A percentile compares a stretch with the other conserved stretches of the same genome.
Conservation (phyloP, 805 yeast species). For the Ogataea nitratoaversa region DNA sequence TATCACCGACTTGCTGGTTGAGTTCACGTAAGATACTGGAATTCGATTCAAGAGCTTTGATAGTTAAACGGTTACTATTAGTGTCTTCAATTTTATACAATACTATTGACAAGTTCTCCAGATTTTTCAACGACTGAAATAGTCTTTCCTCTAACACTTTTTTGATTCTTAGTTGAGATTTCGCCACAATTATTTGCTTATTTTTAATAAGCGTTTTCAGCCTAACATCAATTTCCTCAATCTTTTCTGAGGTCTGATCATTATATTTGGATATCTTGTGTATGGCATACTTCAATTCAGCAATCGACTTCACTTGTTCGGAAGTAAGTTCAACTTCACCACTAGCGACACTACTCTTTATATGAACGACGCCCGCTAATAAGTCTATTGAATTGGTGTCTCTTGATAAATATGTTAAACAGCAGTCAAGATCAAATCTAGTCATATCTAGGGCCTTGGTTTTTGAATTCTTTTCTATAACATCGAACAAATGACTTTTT, state of each 20-base stretch:
- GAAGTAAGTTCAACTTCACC: conserved; percentile 8
- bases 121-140: conserved; percentile 11
- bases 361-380: not conserved
- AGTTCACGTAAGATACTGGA: conserved; percentile 20
- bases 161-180: conserved; percentile 21
- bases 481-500: conserved; percentile 9
- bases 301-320: conserved; percentile 21
- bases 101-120: conserved; percentile 22
- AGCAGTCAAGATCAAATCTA: conserved; percentile 20
- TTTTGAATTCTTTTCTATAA: not conserved
- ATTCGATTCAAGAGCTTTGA: conserved; percentile 23
- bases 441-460: conserved; percentile 3
- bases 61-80: conserved; percentile 18
- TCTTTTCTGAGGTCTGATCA: conserved; percentile 9
- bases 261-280: conserved; percentile 17
- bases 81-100: conserved; percentile 26
- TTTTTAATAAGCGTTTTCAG: conserved; percentile 12
- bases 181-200: conserved; percentile 19
- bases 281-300: conserved; percentile 27
- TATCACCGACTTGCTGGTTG: conserved; percentile 19
- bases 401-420: conserved; percentile 19
- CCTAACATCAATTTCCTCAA: conserved; percentile 9
- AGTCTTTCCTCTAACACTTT: conserved; percentile 21
- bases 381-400: conserved; percentile 9
- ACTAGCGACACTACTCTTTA: not conserved